phyloP scores from a whole-genome alignment of 2,329 filamentous ascomycete species.

The Sclerotinia subarctica region DNA sequence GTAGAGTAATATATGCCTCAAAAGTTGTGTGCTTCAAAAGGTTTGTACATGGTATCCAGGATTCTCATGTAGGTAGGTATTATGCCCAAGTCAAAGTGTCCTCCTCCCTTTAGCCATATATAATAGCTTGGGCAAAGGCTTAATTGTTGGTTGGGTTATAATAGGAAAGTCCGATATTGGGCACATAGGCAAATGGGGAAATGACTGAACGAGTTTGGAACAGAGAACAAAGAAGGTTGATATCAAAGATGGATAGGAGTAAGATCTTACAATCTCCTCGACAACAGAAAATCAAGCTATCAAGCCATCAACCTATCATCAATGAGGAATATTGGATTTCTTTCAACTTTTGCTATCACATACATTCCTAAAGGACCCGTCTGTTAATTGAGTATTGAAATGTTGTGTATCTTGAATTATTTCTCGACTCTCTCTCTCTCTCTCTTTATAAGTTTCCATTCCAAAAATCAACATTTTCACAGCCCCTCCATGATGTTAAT shows the following conservation, averaged over 20 bases:
- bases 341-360: neutral
- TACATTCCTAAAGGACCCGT: neutral
- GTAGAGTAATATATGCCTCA: conserved; percentile 17
- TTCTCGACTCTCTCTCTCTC: neutral
- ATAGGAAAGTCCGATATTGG: neutral
- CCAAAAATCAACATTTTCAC: neutral
- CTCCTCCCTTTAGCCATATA: neutral
- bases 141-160: neutral
- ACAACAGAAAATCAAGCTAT: neutral
- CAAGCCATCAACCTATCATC: neutral
- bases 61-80: too few species aligned
- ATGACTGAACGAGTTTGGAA: neutral
- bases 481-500: neutral
- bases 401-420: neutral
- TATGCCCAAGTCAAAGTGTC: neutral
- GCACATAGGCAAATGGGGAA: neutral
- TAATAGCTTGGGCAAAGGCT: neutral
- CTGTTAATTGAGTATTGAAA: neutral
- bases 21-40: conserved; percentile 2
- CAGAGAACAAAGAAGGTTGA: conserved; percentile 3
- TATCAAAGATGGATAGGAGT: neutral
- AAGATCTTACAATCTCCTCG: too few species aligned
- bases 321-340: neutral
- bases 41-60: neutral
- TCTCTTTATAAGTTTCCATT: neutral